Conservation (phyloP, 2,329 filamentous ascomycete genomes). For the Exserohilum rostratum region DNA sequence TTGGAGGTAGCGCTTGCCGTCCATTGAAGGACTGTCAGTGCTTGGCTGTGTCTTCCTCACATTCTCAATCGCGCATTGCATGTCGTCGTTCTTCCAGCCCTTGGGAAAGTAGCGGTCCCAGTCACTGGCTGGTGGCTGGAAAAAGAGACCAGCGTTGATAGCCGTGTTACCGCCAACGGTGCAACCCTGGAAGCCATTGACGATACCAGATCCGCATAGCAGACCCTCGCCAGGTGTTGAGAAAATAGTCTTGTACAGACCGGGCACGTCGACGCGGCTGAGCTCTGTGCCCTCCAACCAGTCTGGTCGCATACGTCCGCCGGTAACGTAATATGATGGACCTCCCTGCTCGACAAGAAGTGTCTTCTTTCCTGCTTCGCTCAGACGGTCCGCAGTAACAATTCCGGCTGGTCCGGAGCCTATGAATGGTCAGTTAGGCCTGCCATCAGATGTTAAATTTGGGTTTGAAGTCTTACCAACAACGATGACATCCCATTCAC, state of each 20-base stretch:
- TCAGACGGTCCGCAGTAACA: constrained; percentile 59
- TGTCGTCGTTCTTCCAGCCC: constrained; percentile 60
- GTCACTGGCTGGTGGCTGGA: constrained; percentile 60
- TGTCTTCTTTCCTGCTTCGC: constrained; percentile 59
- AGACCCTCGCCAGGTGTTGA: constrained; percentile 44
- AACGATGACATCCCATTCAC: constrained; percentile 34
- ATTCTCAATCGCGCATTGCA: constrained; percentile 54
- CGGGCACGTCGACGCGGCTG: constrained; percentile 61
- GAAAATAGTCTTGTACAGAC: constrained; percentile 60
- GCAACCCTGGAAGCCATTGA: constrained; percentile 57
- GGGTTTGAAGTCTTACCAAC: constrained; percentile 16
- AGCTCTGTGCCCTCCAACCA: constrained; percentile 58
- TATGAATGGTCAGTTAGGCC: constrained; percentile 3
- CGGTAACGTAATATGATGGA: constrained; percentile 57
- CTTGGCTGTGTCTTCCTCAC: constrained; percentile 55
- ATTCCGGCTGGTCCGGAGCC: constrained; percentile 60
- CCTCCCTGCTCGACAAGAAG: constrained; percentile 61
- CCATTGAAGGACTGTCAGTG: constrained; percentile 53
- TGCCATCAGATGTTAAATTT: neutral
- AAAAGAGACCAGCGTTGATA: constrained; percentile 62
- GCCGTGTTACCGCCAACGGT: constrained; percentile 60
- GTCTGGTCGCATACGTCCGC: constrained; percentile 54
- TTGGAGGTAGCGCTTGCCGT: constrained; percentile 56
- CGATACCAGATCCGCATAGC: constrained; percentile 49
- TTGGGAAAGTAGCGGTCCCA: constrained; percentile 58